These are phyloP conservation scores for Penicillium pancosmium DNA, from an alignment of 495 filamentous ascomycete genomes.

Conservation along the genomic window DNA sequence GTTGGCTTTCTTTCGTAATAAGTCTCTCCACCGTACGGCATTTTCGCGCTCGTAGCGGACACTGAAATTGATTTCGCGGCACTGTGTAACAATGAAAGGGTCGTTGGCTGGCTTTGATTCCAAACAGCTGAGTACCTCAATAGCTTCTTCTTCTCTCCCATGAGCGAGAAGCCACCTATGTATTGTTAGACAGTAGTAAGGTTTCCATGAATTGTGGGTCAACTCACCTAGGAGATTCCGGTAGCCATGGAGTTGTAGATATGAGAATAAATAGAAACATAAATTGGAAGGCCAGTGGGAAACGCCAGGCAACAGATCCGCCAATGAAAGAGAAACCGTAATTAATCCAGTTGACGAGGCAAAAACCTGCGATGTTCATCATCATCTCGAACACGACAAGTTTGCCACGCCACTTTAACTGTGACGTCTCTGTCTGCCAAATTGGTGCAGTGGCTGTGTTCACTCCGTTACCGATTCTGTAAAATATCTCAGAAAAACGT, in stretches of 20 bases:
- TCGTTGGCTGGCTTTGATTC: neutral
- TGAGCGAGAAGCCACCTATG: neutral
- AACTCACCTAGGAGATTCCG: neutral
- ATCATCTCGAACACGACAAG: slow-evolving; percentile 59
- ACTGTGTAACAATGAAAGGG: slow-evolving; percentile 1
- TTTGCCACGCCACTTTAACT: slow-evolving; percentile 55
- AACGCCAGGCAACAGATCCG: neutral
- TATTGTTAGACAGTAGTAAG: too few species aligned
- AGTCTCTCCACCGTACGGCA: slow-evolving; percentile 4
- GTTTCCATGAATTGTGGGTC: too few species aligned
- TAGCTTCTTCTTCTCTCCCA: neutral
- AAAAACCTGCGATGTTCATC: slow-evolving; percentile 51
- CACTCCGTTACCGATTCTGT: slow-evolving; percentile 51
- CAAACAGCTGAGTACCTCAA: neutral
- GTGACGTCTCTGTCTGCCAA: slow-evolving; percentile 61
- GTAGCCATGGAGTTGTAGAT: neutral
- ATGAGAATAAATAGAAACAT: neutral
- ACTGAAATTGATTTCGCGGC: slow-evolving; percentile 14
- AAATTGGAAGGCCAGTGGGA: neutral
- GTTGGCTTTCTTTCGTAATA: slow-evolving; percentile 30
- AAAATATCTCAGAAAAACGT: neutral
- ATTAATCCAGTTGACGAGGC: slow-evolving; percentile 13
- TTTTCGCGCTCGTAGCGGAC: slow-evolving; percentile 11
- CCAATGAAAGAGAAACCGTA: slow-evolving; percentile 3
- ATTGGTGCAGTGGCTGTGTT: slow-evolving; percentile 59